phyloP scores from a whole-genome alignment of 2,329 filamentous ascomycete genomes.

The Clonostachys sp. region DNA sequence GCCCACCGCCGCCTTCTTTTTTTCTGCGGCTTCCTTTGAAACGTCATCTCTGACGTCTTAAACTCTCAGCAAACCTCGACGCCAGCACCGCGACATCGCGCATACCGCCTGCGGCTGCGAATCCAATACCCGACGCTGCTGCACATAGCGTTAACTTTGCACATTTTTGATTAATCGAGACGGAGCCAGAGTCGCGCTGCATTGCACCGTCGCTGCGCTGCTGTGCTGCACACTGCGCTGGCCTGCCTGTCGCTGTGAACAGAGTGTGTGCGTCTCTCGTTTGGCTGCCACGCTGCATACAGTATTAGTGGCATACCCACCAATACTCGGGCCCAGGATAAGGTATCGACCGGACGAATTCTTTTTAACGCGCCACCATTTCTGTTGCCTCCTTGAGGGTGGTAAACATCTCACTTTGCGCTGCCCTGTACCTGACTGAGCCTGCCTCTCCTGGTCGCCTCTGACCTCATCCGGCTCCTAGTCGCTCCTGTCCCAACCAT shows the following conservation, averaged over 20 bases:
- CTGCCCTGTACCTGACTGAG: no score
- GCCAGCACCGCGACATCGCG: not conserved
- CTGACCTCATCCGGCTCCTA: slow-evolving; percentile 9
- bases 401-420: no score
- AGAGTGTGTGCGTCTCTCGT: no score
- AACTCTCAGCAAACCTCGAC: not conserved
- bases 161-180: not conserved
- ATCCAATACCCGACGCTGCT: not conserved
- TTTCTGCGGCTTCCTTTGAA: slow-evolving; percentile 15
- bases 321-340: no score
- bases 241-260: no score
- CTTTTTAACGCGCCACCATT: not conserved
- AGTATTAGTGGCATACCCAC: no score
- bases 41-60: slow-evolving; percentile 45
- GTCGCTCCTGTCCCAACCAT: slow-evolving; percentile 5
- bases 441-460: not conserved
- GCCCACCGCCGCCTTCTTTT: slow-evolving; percentile 22
- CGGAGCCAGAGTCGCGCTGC: not conserved
- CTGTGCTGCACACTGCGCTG: not conserved
- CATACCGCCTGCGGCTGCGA: not conserved
- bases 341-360: not conserved
- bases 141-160: not conserved
- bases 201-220: not conserved
- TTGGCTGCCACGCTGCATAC: no score
- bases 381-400: not conserved